A percentile compares a stretch with the other conserved stretches of the same genome.
phyloP scores from a whole-genome alignment of 129 eudicot genomes.

The carrot (Daucus carota) region DH1_v3.0 NC_030389.2:39984001-39984500 shows the following conservation, averaged over 20 bases:
- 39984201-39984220: too few species aligned
- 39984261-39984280: not conserved
- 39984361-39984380: not conserved
- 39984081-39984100: not conserved
- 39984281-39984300: slow-evolving; percentile 41
- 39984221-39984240: too few species aligned
- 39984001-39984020: not conserved
- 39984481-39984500: not conserved
- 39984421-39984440: slow-evolving; percentile 9
- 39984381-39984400: not conserved
- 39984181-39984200: too few species aligned
- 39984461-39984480: slow-evolving; percentile 20
- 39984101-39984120: not conserved
- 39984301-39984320: slow-evolving; percentile 67
- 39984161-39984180: not conserved
- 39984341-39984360: slow-evolving; percentile 17
- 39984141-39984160: not conserved
- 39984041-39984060: not conserved
- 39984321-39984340: slow-evolving; percentile 68
- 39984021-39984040: not conserved
- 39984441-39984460: slow-evolving; percentile 21
- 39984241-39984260: not conserved
- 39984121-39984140: too few species aligned
- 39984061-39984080: not conserved
- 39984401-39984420: not conserved